Conservation (phyloP, 2,329 filamentous ascomycete species). For the Claviceps paspali region DNA sequence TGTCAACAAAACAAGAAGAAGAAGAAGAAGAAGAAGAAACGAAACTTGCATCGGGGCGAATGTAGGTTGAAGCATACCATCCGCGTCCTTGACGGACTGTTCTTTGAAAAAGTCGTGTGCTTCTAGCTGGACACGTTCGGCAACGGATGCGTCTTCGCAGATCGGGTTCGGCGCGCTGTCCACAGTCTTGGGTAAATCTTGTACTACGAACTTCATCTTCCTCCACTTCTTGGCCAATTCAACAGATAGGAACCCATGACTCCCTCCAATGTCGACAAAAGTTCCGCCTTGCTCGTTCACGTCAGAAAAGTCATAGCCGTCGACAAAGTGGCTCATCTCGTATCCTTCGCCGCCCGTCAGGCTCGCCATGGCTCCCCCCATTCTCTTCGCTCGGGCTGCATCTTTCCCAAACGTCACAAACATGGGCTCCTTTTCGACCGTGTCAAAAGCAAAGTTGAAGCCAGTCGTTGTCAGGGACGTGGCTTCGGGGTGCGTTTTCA, state of each 20-base stretch:
- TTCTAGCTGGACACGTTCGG: constrained; percentile 25
- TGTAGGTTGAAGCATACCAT: constrained; percentile 22
- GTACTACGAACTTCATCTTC: constrained; percentile 38
- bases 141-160: constrained; percentile 21
- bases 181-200: constrained; percentile 36
- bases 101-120: constrained; percentile 43
- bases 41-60: neutral
- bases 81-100: constrained; percentile 36
- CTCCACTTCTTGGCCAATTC: constrained; percentile 35
- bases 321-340: constrained; percentile 34
- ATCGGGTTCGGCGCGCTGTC: constrained; percentile 29
- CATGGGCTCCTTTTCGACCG: constrained; percentile 35
- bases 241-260: constrained; percentile 40
- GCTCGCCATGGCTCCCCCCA: constrained; percentile 39
- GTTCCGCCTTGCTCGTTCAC: constrained; percentile 29
- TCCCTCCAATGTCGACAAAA: constrained; percentile 44
- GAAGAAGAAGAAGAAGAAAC: too few relatives aligned
- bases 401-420: constrained; percentile 37
- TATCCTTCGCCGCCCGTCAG: constrained; percentile 41
- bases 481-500: constrained; percentile 30
- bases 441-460: constrained; percentile 35
- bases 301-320: constrained; percentile 36
- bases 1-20: too few relatives aligned
- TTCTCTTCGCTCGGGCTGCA: constrained; percentile 30
- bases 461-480: constrained; percentile 31